Base-by-base conservation (phyloP, 352 stramenopile species). In the Pythium sukuiense region DNA sequence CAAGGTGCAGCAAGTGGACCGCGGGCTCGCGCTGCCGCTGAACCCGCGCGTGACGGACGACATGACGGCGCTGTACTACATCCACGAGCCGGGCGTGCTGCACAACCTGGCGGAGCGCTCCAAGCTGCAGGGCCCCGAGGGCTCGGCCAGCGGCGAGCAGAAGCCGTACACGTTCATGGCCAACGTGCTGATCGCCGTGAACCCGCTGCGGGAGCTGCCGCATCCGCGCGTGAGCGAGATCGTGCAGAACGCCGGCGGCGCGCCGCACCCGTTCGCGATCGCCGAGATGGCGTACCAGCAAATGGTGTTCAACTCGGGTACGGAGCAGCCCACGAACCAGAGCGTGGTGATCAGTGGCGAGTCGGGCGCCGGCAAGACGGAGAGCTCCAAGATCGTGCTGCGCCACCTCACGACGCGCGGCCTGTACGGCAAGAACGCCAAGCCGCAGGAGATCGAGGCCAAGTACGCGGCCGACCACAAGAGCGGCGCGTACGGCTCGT, bases 21-120 rank as follows among this genome's bases (percentile, higher is more conserved):
- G 87, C 50, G 67, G 73, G 4, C 75, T 90, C 37, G 81, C 86
- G 35, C 68, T 93, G 50, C 87, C 87, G 45, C 73, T 76, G 52
- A 96, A 96, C 70, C 87, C 87, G 41, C 88, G 88, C 64, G 86
- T 94, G 67, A 83, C 82, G 5, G 86, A 95, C 73, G 92, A 98
- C 67, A 98, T 99, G 92, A 98, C 93, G 18, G 90, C 96, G 71
- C 83, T 99, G 7, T 93, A 95, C 63, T 92, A 98, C 74, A 96
- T 99, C 67, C 91, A 99, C 82, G 92, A 98, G 62, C 83, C 96
- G 1, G 89, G 92, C 26, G 96, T 99, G 66, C 71, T 99, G 46
- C 96, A 98, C 74, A 98, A 98, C 76, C 72, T 99, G 45, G 94
- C 97, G 57, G 80, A 93, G 55, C 87, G 96, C 43, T 95, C 95